Evolutionary conservation across 768 basidiomycete genomes (phyloP), one percentile per base, ranked within the genome.

Genomic region (Trametes cingulata): DNA sequence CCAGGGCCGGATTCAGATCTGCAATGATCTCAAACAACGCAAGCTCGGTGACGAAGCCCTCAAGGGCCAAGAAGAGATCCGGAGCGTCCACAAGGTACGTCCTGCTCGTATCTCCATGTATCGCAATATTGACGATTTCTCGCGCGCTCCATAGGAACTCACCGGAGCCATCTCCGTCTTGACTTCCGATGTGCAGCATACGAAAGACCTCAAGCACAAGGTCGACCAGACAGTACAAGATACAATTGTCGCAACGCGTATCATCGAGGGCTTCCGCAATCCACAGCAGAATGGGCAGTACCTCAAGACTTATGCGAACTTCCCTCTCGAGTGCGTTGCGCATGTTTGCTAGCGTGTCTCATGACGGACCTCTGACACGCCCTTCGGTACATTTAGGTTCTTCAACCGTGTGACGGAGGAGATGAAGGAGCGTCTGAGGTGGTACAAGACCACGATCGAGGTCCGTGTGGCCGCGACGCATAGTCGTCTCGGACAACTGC

Each of bases 361-460:
- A 19, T 3, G 24, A 47, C 15, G 46, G 37, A 66, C 46, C 41
- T 42, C 29, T 51, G 13, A 39, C 37, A 40, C 48, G 3, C 27
- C 24, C 35, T 36, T 15, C 40, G 41, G 24, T 8, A 15, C 8
- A 5, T 19, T 1, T 56, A 91, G 90, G 66, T 91, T 85, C 73
- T 92, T 93, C 75, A 80, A 76, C 24, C 82, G 89, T 20, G 82
- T 90, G 36, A 85, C 88, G 14, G 80, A 83, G 52, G 83, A 91
- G 65, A 87, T 92, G 84, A 78, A 78, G 56, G 85, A 88, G 64
- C 78, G 88, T 35, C 72, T 93, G 52, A 78, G 81, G 40, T 91
- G 90, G 85, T 93, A 90, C 73, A 90, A 90, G 66, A 77, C 82
- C 20, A 91, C 90, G 24, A 88, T 92, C 55, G 90, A 93, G 77